Conservation (phyloP, 805 yeast species). For the Metschnikowia dekortorum region DNA sequence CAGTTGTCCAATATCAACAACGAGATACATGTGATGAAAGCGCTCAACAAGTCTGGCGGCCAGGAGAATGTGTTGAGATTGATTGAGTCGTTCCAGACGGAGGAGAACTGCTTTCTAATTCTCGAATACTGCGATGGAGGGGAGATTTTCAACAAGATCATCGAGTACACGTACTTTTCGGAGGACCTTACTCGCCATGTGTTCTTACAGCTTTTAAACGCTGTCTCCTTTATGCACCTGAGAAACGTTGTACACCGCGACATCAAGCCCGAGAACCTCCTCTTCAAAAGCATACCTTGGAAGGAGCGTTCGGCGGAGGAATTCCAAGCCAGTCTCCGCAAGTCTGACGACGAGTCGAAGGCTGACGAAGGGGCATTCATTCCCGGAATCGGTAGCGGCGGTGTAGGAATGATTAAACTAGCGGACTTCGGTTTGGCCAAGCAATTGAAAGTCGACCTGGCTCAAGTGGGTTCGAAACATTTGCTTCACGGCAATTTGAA, state of each 20-base stretch:
- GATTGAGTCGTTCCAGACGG: slow-evolving; percentile 62
- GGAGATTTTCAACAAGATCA: slow-evolving; percentile 67
- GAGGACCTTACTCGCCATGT: slow-evolving; percentile 64
- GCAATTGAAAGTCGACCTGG: slow-evolving; percentile 67
- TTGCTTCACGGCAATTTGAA: slow-evolving; percentile 52
- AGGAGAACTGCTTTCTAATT: slow-evolving; percentile 58
- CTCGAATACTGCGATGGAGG: slow-evolving; percentile 77
- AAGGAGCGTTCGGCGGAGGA: slow-evolving; percentile 40
- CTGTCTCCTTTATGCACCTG: slow-evolving; percentile 65
- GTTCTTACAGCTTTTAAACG: slow-evolving; percentile 57
- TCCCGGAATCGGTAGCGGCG: slow-evolving; percentile 86
- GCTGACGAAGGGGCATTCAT: slow-evolving; percentile 83
- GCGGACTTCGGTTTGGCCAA: slow-evolving; percentile 97
- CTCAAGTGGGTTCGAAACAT: slow-evolving; percentile 4
- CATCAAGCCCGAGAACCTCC: slow-evolving; percentile 74
- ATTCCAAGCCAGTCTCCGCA: slow-evolving; percentile 41
- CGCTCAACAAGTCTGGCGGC: slow-evolving; percentile 34
- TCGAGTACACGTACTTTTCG: slow-evolving; percentile 59
- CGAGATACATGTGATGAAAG: slow-evolving; percentile 74
- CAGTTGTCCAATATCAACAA: slow-evolving; percentile 69
- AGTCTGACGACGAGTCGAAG: slow-evolving; percentile 67
- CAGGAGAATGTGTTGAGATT: slow-evolving; percentile 64
- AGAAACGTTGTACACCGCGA: slow-evolving; percentile 82
- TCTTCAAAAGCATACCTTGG: slow-evolving; percentile 55
- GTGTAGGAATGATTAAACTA: slow-evolving; percentile 80